Base-by-base conservation (phyloP, 73 alveolate species). In the Paramecium biaurelia region DNA sequence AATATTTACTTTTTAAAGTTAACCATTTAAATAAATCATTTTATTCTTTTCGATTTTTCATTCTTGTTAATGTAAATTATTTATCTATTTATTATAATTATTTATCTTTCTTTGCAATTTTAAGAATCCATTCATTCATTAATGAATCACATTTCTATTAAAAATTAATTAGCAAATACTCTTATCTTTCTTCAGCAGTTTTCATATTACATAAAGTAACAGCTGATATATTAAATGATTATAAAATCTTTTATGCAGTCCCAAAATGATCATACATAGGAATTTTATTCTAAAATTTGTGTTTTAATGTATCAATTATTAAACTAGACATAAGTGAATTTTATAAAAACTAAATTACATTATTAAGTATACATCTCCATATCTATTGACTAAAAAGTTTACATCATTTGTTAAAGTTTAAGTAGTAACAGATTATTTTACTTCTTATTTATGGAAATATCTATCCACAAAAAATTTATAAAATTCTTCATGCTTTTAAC, bases 21-120 rank as follows among this genome's bases (percentile, higher is more conserved):
- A 89, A 59, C 94, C 94, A 89, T 30, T 57, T 38, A 70, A 89
- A 89, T 20, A 70, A 34, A 70, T 89, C 94, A 68, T 79, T 45
- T 41, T 79, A 15, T 47, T 41, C 34, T 47, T 79, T 79, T 21
- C 56, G 8, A 47, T 79, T 79, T 43, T 26, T 79, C 42, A 23
- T 41, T 23, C 45, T 15, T 11, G 74, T 45, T 0, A 23, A 28
- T 24, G 45, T 41, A 28, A 79, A 42, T 47, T 79, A 38, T 8
- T 26, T 43, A 24, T 79, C 90, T 20, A 79, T 14, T 14, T n/a
- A 41, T 45, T 43, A 26, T 5, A 79, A 42, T 79, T 41, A 5
- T 63, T 79, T 79, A 23, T 79, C 90, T 45, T 79, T 79, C 15
- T 79, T 23, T 11, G 70, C 45, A 14, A 79, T 79, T 41, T 79